Base-by-base conservation (phyloP, 176 grass and related monocot genomes). In the Poa annua region DNA sequence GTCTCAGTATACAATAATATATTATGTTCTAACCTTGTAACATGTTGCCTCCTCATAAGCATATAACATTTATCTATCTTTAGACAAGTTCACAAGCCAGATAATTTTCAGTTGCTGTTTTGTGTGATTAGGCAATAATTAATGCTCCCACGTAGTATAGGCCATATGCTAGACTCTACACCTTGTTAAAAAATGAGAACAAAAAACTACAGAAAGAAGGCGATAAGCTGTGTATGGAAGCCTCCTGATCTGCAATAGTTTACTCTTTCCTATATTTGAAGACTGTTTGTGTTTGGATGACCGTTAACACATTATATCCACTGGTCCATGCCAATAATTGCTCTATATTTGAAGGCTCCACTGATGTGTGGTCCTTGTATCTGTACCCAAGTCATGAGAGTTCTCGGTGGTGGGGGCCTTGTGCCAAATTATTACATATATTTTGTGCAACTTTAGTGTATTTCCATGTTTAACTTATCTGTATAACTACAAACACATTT, bases 281-380 rank as follows among this genome's bases (percentile, higher is more conserved):
- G 4, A 2, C 50, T 60, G 24, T 35, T 62, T 6, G 19, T 35
- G 50, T 54, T n/a, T 76, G 9, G 3, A 48, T 48, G 45, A 48
- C 34, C 17, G 71, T 35, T 50, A 66, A 35, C 66, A 35, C 45
- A 22, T 56, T 76, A 56, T 20, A 54, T 53, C 66, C 8, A 42
- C 12, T 79, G 52, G 41, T 51, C 26, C 65, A 38, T 25, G 26
- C 1, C 6, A 13, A 41, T 64, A 33, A 17, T 73, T 73, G 54
- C 22, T 79, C 8, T 65, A 73, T 79, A 62, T 9, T 19, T 59
- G 8, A 64, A 78, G n/a, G 32, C 25, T 79, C 41, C 21, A 42
- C 32, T 71, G 51, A 39, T 82, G 15, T 54, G 48, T 32, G 44
- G 71, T 51, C 38, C 73, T 61, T 73, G 29, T 52, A 66, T 80